Evolutionary conservation across 805 yeast species (phyloP), one percentile per base, ranked within the genome.

Genomic region (Nakazawaea holstii): DNA sequence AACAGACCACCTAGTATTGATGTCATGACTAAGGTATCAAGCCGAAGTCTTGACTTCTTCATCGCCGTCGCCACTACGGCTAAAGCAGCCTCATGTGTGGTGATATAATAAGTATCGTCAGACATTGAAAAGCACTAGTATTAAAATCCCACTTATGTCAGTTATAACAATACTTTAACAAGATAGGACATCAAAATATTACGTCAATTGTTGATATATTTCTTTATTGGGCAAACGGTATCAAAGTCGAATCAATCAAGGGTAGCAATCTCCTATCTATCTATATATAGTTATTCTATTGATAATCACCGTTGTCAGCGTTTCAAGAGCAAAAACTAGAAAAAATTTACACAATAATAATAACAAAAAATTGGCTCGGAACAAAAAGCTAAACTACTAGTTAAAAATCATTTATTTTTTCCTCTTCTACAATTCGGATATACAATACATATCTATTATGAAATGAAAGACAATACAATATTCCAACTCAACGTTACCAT

Each of bases 31-130:
- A 87, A 59, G 1, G 82, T 72, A 49, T 81, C 83, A 4, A 80
- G 54, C 52, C 79, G 73, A 28, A 84, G 71, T 61, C 95, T 72
- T 4, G 91, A 76, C 58, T 87, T 87, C 62, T 87, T 87, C 94
- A 86, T 86, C 2, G 89, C 73, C 0, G 94, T 87, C 8, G 95
- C 95, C 15, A 86, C 92, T 36, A 85, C 84, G 0, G 95, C 94
- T 43, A 87, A 63, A 0, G 94, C 94, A 2, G 92, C 82, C 56
- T 87, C 95, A 64, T 86, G 82, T 6, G 92, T 87, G 4, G 89
- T 79, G 43, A 84, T 72, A 56, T 84, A 87, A 54, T 72, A 66
- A 2, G 76, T 67, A 54, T 79, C 84, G 56, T 66, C 68, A n/a
- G 58, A 67, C 68, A 63, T 64, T 4, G 29, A 17, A 24, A 15